A percentile compares a stretch with the other conserved stretches of the same genome.
phyloP scores from a whole-genome alignment of 169 alveolate species.

The Babesia gibsoni region DNA sequence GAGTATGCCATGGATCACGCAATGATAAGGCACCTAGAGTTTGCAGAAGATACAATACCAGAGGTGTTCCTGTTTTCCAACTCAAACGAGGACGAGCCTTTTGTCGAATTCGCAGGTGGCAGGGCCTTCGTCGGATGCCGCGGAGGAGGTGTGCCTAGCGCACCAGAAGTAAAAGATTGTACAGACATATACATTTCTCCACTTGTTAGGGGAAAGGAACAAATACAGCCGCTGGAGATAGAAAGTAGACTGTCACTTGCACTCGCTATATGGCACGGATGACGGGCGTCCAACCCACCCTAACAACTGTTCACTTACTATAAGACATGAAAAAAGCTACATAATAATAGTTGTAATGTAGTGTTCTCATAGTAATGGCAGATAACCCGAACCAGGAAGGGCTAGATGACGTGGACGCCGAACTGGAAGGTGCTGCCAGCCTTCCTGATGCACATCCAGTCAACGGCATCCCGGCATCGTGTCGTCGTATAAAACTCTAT shows the following conservation, averaged over 20 bases:
- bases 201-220: constrained; percentile 5
- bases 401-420: constrained; percentile 25
- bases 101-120: constrained; percentile 46
- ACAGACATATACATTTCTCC: constrained; percentile 63
- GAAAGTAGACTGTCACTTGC: constrained; percentile 43
- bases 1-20: constrained; percentile 60
- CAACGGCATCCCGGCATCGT: constrained; percentile 56
- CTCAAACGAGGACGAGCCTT: constrained; percentile 47
- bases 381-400: constrained; percentile 22
- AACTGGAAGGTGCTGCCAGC: constrained; percentile 12
- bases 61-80: constrained; percentile 51
- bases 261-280: constrained; percentile 32
- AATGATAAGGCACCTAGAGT: constrained; percentile 56
- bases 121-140: constrained; percentile 62
- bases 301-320: too few relatives aligned
- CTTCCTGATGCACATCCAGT: constrained; percentile 49
- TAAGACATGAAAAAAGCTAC: too few relatives aligned
- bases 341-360: too few relatives aligned
- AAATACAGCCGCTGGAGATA: constrained; percentile 35
- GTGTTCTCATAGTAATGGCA: constrained; percentile 26
- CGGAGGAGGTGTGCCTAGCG: constrained; percentile 30
- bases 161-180: not conserved
- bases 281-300: constrained; percentile 15
- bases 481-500: constrained; percentile 68
- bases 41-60: constrained; percentile 51